Evolutionary conservation across 176 grass and related monocot species (phyloP), one percentile per base, ranked within the genome.

Genomic region (Chrysopogon serrulatus): DNA sequence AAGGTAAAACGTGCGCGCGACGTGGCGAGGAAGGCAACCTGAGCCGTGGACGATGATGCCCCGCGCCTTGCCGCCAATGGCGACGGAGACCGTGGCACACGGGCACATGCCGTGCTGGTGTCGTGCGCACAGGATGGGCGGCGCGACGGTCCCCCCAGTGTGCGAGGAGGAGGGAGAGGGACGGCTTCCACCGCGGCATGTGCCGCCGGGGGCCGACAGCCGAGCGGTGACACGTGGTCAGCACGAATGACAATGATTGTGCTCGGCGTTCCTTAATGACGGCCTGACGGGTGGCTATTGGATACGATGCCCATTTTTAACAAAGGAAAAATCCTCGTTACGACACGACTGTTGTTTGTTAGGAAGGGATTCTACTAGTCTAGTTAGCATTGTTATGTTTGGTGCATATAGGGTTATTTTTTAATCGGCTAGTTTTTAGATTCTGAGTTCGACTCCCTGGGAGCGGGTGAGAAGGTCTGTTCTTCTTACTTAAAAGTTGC

Each of bases 101-200:
- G 65, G 66, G 83, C 81, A 84, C 45, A 79, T 79, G 86, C 45
- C 16, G 26, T 43, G 80, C 3, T 49, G 47, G 71, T 30, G 16
- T 45, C 31, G 41, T 40, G 64, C 21, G 51, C 28, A n/a, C 47
- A 32, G 17, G 78, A 44, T 16, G 24, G 71, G 34, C 28, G 79
- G 71, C 41, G 79, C 17, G 4, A 6, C 17, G 62, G 43, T n/a
- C 10, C 24, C 27, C 27, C 66, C 19, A 5, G n/a, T 10, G 31
- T 21, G 54, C 2, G 51, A 10, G 21, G 8, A n/a, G 21, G 8
- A 6, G 10, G 26, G 41, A 19, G 33, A n/a, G 6, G 49, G 30
- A 28, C 40, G 68, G 36, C 40, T 37, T 69, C 79, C 79, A 69
- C 71, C 24, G 63, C 37, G 37, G 49, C 79, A 87, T 64, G 80